Evolutionary conservation across 352 stramenopile species (phyloP).

Genomic region (Thalassiosira hispida): DNA sequence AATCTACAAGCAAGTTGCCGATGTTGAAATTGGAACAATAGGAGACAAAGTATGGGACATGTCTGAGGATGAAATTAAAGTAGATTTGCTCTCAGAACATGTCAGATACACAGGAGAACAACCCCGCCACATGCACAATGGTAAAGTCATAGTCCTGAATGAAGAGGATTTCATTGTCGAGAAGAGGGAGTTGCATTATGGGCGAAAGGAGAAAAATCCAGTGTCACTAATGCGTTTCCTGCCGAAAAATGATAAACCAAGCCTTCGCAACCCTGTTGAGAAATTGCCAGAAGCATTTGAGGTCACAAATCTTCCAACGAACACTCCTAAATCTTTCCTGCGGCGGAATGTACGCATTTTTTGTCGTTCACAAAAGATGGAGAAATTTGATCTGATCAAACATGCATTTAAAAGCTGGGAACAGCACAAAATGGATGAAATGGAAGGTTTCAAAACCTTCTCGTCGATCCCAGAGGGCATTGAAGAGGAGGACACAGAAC

Average conservation of each 20-base stretch:
- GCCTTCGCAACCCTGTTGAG: slow-evolving; percentile 23
- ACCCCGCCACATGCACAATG: no score
- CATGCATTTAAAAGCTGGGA: slow-evolving; percentile 38
- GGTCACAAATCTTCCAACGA: slow-evolving; percentile 18
- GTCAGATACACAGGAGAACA: slow-evolving; percentile 11
- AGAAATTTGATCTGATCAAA: slow-evolving; percentile 31
- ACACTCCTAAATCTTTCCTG: slow-evolving; percentile 28
- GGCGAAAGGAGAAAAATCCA: slow-evolving; percentile 46
- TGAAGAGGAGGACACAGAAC: background rate
- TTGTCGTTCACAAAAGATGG: slow-evolving; percentile 24
- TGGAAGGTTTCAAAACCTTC: background rate
- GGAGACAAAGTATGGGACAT: no score
- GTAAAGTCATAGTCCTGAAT: slow-evolving; percentile 20
- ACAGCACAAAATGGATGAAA: slow-evolving; percentile 2
- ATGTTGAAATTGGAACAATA: slow-evolving; percentile 44
- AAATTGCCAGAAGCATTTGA: slow-evolving; percentile 25
- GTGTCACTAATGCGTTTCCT: slow-evolving; percentile 54
- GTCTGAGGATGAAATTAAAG: slow-evolving; percentile 69
- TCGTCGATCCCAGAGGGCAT: background rate
- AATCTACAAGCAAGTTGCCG: slow-evolving; percentile 46
- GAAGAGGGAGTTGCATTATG: slow-evolving; percentile 55
- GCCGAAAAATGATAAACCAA: slow-evolving; percentile 26
- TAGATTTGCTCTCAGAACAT: slow-evolving; percentile 32
- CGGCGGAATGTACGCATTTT: slow-evolving; percentile 30
- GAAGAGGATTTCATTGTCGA: slow-evolving; percentile 56